A percentile compares a stretch with the other conserved stretches of the same genome.
Evolutionary conservation across 2,329 filamentous ascomycete genomes (phyloP).

Genomic region (Aspergillus sergii): DNA sequence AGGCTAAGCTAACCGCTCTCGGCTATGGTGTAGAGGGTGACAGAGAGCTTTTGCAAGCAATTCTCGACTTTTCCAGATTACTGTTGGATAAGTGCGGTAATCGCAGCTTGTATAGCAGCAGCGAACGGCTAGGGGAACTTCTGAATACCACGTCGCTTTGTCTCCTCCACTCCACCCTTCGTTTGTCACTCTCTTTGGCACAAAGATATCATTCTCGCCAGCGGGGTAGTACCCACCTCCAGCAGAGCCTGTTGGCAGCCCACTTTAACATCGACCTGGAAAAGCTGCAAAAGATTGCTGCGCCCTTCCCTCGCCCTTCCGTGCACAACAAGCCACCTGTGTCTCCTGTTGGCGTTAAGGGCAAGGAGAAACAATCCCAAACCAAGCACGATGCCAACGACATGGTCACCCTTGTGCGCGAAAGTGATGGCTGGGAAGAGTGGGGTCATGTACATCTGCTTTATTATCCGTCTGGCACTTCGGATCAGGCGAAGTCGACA

Average conservation of each 20-base stretch:
- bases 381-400: slow-evolving; percentile 75
- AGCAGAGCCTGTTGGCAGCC: slow-evolving; percentile 73
- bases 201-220: slow-evolving; percentile 91
- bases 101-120: slow-evolving; percentile 93
- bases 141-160: slow-evolving; percentile 83
- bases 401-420: slow-evolving; percentile 72
- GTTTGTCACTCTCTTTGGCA: slow-evolving; percentile 81
- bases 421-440: slow-evolving; percentile 64
- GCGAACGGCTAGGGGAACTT: slow-evolving; percentile 82
- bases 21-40: slow-evolving; percentile 78
- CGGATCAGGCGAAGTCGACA: slow-evolving; percentile 35
- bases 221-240: slow-evolving; percentile 69
- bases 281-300: slow-evolving; percentile 78
- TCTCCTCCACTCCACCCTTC: slow-evolving; percentile 75
- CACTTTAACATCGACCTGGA: slow-evolving; percentile 78
- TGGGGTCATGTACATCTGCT: slow-evolving; percentile 80
- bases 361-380: slow-evolving; percentile 69
- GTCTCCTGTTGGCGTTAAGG: slow-evolving; percentile 63
- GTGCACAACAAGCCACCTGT: slow-evolving; percentile 52
- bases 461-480: slow-evolving; percentile 65
- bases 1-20: slow-evolving; percentile 58
- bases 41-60: slow-evolving; percentile 72
- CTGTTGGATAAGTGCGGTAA: slow-evolving; percentile 95
- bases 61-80: slow-evolving; percentile 83
- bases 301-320: slow-evolving; percentile 77